phyloP scores from a whole-genome alignment of 306 rosid genomes.

The Quercus glauca region DNA sequence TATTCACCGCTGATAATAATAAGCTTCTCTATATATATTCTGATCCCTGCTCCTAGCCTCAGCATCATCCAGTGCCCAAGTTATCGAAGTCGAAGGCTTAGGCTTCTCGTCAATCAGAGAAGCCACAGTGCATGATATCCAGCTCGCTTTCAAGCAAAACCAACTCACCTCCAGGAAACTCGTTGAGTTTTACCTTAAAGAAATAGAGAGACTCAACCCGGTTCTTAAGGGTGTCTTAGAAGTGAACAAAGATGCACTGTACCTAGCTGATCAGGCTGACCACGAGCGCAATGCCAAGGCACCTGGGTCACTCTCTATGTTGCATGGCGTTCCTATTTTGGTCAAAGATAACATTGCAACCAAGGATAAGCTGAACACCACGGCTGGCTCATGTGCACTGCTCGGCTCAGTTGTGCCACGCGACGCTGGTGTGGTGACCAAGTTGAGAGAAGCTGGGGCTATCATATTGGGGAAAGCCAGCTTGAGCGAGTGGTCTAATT shows the following conservation, averaged over 20 bases:
- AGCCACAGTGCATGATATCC: slow-evolving; percentile 43
- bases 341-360: slow-evolving; percentile 44
- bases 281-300: slow-evolving; percentile 25
- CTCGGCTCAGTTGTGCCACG: not conserved
- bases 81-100: not conserved
- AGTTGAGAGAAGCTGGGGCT: slow-evolving; percentile 47
- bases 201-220: slow-evolving; percentile 39
- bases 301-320: not conserved
- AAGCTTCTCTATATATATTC: not conserved
- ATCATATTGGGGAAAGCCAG: slow-evolving; percentile 60
- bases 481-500: slow-evolving; percentile 45
- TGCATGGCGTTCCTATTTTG: slow-evolving; percentile 61
- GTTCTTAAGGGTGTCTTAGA: not conserved
- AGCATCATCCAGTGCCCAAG: not conserved
- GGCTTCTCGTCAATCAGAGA: slow-evolving; percentile 22
- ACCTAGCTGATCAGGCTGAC: slow-evolving; percentile 48
- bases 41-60: slow-evolving; percentile 14
- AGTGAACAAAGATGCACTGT: slow-evolving; percentile 42
- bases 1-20: not conserved
- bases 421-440: slow-evolving; percentile 50
- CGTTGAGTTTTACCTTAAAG: slow-evolving; percentile 37
- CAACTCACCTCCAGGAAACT: slow-evolving; percentile 37
- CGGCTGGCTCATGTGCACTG: too few relatives aligned
- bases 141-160: slow-evolving; percentile 19
- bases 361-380: too few relatives aligned